Evolutionary conservation across 2,329 filamentous ascomycete species (phyloP), one percentile per base, ranked within the genome.

Genomic region (Aspergillaceae sp.): DNA sequence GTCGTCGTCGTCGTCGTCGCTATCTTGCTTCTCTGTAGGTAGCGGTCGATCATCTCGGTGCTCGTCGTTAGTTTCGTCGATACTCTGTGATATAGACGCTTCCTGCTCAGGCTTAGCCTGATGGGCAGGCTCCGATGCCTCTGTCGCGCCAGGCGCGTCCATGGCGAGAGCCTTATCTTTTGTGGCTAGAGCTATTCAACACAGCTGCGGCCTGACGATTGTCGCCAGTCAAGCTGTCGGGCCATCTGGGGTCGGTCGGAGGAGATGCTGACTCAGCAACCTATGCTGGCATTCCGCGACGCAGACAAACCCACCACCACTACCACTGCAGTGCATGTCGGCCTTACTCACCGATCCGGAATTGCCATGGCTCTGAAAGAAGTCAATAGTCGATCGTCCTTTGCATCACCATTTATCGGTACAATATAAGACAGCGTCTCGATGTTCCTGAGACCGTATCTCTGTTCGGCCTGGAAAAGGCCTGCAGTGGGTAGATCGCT

Each of bases 1-100:
- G 0, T 83, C 82, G 0, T 82, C 79, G 0, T 82, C 79, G 0
- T 80, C 78, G 0, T 80, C 78, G 0, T 67, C 68, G 3, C 67
- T 66, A 3, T 64, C 66, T 29, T 62, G 60, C n/a, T 60, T 59
- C 3, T 60, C 57, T 49, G 41, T 51, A 32, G 49, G 11, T 19
- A 42, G 42, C 8, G 42, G 34, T 10, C 34, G 40, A 35, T 49
- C 27, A 27, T 43, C 42, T 41, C 38, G 49, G 50, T 40, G 44
- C 36, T 46, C 42, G 45, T 46, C 41, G 41, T 38, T 45, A 35
- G 41, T 28, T 29, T 47, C 44, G 36, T 36, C 42, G 42, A 37
- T 35, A 47, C 45, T 57, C 48, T 52, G 55, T 41, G 47, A 45
- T 38, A 45, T 44, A 38, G 54, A 49, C 40, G 49, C 41, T 30